Evolutionary conservation across 1,284 basidiomycete species (phyloP), one percentile per base, ranked within the genome.

Genomic region (Ustilago bromivora): DNA sequence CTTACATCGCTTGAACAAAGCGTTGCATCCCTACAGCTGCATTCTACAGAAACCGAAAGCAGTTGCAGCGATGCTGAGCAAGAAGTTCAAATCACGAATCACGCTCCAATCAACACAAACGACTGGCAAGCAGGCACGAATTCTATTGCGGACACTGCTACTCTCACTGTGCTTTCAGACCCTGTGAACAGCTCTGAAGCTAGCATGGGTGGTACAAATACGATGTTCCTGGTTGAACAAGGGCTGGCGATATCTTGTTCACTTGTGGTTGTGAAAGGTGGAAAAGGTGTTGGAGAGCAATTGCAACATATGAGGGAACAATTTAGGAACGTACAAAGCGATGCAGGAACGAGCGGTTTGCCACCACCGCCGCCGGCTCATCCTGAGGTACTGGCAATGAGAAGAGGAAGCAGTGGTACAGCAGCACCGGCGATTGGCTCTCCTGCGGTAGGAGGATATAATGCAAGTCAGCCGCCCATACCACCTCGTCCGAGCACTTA

Each of bases 201-300:
- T 35, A 64, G 28, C 32, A 57, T 56, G 10, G 60, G 59, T 6
- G 57, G 52, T 6, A 58, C 60, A 17, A 70, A 56, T 31, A 70
- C 61, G 12, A 52, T 61, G 1, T 70, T 70, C 31, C 35, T 70
- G 11, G 38, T 63, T 1, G 41, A 64, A 52, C 67, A 61, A 2
- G 67, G 67, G 2, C 57, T 70, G 7, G 67, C 67, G 13, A 64
- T 70, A 9, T 63, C 55, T 8, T 70, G 67, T 49, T 55, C 56
- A 15, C 46, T 70, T 28, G 67, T 70, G 4, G 67, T 64, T 7
- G 23, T 68, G 17, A 55, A 36, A 34, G 66, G 66, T 15, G 35
- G 31, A 9, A n/a, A 36, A 23, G 60, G 49, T 11, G 17, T 58
- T 6, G 49, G 17, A 36, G 38, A 46, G 7, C n/a, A 43, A 32